Conservation (phyloP, 1,284 basidiomycete genomes). For the Boletus holoroseus region DNA sequence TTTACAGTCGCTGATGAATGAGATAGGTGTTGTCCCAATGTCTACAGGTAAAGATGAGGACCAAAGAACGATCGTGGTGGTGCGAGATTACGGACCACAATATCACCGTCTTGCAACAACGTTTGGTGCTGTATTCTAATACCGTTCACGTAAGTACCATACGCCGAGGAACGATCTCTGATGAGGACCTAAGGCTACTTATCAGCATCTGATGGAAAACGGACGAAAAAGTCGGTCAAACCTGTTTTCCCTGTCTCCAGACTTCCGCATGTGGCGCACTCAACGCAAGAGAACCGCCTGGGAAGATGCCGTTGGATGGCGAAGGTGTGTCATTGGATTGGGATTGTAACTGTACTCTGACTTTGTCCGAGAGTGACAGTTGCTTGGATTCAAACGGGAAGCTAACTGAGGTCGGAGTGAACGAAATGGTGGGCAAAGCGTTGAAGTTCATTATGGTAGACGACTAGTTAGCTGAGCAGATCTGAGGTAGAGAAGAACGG, state of each 20-base stretch:
- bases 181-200: slow-evolving; percentile 36
- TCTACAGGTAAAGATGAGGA: slow-evolving; percentile 26
- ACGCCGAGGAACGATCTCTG: slow-evolving; percentile 39
- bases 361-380: slow-evolving; percentile 32
- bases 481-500: neutral
- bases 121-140: slow-evolving; percentile 34
- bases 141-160: slow-evolving; percentile 45
- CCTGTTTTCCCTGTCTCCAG: slow-evolving; percentile 40
- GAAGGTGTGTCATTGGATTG: slow-evolving; percentile 24
- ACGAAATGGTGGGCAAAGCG: slow-evolving; percentile 26
- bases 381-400: slow-evolving; percentile 43
- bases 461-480: neutral
- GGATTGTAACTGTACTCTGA: slow-evolving; percentile 34
- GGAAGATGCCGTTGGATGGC: slow-evolving; percentile 36
- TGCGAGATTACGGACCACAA: slow-evolving; percentile 34
- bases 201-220: slow-evolving; percentile 7
- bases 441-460: slow-evolving; percentile 26
- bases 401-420: slow-evolving; percentile 37
- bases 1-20: slow-evolving; percentile 36
- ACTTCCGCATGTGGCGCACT: slow-evolving; percentile 40
- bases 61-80: neutral
- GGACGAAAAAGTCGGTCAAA: slow-evolving; percentile 16
- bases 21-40: slow-evolving; percentile 35
- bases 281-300: slow-evolving; percentile 37
- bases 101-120: slow-evolving; percentile 37